Percentiles rank a stretch among this genome's conserved stretches.
Conservation (phyloP, 805 yeast species). For the Ogataea methylovora region DNA sequence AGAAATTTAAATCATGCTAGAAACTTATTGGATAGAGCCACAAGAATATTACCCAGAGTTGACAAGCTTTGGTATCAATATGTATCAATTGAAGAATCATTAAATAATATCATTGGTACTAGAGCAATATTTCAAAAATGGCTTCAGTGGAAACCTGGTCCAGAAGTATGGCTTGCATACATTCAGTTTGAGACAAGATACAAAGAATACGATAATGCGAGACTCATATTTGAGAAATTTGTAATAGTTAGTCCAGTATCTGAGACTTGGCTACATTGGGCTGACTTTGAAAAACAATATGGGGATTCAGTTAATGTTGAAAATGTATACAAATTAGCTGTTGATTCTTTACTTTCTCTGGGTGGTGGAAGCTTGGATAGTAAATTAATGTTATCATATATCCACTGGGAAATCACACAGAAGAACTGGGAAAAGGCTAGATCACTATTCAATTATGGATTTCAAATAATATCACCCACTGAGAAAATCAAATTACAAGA, state of each 20-base stretch:
- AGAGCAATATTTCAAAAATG: constrained; percentile 68
- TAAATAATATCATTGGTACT: constrained; percentile 55
- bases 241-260: constrained; percentile 44
- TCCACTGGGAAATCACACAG: constrained; percentile 59
- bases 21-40: constrained; percentile 74
- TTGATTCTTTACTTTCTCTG: constrained; percentile 40
- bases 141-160: constrained; percentile 68
- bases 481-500: constrained; percentile 22
- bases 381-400: constrained; percentile 45
- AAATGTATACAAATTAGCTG: constrained; percentile 58
- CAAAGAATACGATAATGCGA: constrained; percentile 39
- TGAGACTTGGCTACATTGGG: constrained; percentile 71
- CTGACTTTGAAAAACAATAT: constrained; percentile 53
- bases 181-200: constrained; percentile 67
- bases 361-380: constrained; percentile 28
- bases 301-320: constrained; percentile 42
- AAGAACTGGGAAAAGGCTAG: constrained; percentile 58
- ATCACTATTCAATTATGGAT: constrained; percentile 46
- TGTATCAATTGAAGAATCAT: constrained; percentile 73
- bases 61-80: constrained; percentile 85
- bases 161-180: constrained; percentile 67
- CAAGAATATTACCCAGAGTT: constrained; percentile 63
- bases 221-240: constrained; percentile 52
- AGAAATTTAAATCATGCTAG: constrained; percentile 83
- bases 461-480: constrained; percentile 27